phyloP scores from a whole-genome alignment of 768 basidiomycete genomes.

The Heimioporus sp. region DNA sequence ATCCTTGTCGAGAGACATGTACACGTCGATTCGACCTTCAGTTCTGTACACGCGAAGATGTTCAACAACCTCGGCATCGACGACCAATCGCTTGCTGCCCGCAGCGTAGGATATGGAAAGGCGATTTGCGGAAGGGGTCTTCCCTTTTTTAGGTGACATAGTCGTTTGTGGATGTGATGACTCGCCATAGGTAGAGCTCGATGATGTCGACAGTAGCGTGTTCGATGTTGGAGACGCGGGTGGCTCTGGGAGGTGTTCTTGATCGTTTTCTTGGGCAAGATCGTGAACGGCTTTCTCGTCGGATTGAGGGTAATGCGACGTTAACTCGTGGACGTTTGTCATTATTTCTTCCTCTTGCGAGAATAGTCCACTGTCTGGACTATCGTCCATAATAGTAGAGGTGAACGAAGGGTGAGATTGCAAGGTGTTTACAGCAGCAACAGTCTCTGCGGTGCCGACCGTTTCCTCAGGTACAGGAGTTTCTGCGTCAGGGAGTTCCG shows the following conservation, averaged over 20 bases:
- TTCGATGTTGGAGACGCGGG: constrained; percentile 57
- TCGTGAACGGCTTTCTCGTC: constrained; percentile 20
- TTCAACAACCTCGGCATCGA: constrained; percentile 87
- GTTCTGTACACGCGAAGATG: constrained; percentile 75
- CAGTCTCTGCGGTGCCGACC: constrained; percentile 3
- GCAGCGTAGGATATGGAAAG: constrained; percentile 96
- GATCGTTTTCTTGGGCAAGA: constrained; percentile 18
- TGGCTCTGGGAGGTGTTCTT: constrained; percentile 57
- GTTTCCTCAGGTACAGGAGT: constrained; percentile 18
- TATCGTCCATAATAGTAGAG: constrained; percentile 51
- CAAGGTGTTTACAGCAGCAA: constrained; percentile 30
- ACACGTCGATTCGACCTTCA: constrained; percentile 84
- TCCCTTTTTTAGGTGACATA: constrained; percentile 33
- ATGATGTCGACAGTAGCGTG: constrained; percentile 37
- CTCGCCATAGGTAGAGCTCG: constrained; percentile 45
- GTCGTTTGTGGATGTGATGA: constrained; percentile 32
- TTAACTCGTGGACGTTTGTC: constrained; percentile 15
- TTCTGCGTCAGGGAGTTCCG: constrained; percentile 46
- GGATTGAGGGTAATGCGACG: constrained; percentile 13
- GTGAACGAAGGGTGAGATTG: constrained; percentile 45
- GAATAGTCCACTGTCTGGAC: constrained; percentile 32
- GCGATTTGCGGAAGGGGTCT: constrained; percentile 71
- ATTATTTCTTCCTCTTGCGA: constrained; percentile 26
- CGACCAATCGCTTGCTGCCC: constrained; percentile 79
- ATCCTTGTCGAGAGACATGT: constrained; percentile 57